Percentiles rank a stretch among this genome's conserved stretches.
Conservation (phyloP, 352 stramenopile species). For the Phytopythium montanum region DNA sequence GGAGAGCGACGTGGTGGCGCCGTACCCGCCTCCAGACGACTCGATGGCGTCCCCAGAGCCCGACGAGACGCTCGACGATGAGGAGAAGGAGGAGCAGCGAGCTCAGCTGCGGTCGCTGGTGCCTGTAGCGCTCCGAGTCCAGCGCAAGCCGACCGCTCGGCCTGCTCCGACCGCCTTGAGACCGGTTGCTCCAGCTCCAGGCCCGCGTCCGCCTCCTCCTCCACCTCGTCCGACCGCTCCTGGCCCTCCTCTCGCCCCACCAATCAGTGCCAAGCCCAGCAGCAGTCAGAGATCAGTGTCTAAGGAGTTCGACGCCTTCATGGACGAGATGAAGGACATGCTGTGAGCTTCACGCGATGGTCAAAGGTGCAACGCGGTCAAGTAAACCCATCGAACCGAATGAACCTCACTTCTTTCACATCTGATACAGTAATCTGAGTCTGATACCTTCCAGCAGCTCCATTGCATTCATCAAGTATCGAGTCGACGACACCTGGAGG, state of each 20-base stretch:
- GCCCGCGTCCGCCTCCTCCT: slow-evolving; percentile 7
- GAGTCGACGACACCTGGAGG: not conserved
- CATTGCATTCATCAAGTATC: not conserved
- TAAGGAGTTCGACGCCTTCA: slow-evolving; percentile 66
- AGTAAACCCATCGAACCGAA: slow-evolving; percentile 1
- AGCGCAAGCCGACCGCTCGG: slow-evolving; percentile 19
- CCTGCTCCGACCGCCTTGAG: not conserved
- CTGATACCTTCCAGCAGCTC: not conserved
- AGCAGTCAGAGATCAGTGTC: slow-evolving; percentile 23
- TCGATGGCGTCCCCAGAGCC: not conserved
- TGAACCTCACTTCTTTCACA: slow-evolving; percentile 4
- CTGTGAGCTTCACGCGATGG: slow-evolving; percentile 11
- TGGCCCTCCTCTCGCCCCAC: slow-evolving; percentile 3
- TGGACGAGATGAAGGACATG: slow-evolving; percentile 59
- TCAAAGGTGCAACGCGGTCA: not conserved
- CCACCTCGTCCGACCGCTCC: not conserved
- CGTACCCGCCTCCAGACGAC: slow-evolving; percentile 23
- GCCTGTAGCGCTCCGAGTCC: slow-evolving; percentile 53
- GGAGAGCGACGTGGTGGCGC: slow-evolving; percentile 25
- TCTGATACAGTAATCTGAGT: not conserved
- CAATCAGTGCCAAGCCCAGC: slow-evolving; percentile 2
- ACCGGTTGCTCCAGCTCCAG: not conserved
- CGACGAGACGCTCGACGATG: slow-evolving; percentile 24
- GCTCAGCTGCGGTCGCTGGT: slow-evolving; percentile 52
- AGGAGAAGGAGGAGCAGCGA: slow-evolving; percentile 30